Base-by-base conservation (phyloP, 2,329 filamentous ascomycete genomes). In the Dactylellina sp. region DNA sequence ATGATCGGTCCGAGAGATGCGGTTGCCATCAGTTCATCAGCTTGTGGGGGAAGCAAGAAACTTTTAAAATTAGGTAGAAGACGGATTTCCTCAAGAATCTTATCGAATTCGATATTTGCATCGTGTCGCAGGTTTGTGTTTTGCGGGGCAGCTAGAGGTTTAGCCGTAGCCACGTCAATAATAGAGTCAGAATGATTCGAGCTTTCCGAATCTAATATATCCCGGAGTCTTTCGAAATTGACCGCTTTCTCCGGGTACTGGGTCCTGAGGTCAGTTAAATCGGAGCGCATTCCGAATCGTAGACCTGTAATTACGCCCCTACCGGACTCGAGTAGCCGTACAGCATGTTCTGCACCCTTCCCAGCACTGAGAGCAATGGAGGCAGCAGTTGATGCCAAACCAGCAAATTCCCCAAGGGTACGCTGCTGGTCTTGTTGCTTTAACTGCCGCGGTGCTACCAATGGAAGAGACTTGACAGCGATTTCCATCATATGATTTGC, bases 1-100 rank as follows among this genome's bases (percentile, higher is more conserved):
- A 80, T 75, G 46, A 82, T 78, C 1, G 59, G 59, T 7, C 79
- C 78, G 0, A 77, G 79, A 7, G 46, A 7, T 37, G 40, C 49
- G 11, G 50, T 20, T 39, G 80, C 79, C 28, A 24, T 61, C 9
- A 77, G 24, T 28, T 80, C 76, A 7, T 78, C 60, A 52, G 71
- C 65, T 1, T 44, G 59, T 28, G 42, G 39, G 3, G 50, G 62
- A 9, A 37, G 42, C 7, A 65, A 24, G 22, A 65, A 57, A 16
- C 49, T 56, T 6, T 16, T 11, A 28, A 50, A 65, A 9, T 24
- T 18, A 11, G 62, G 50, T 18, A 46, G 40, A 11, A n/a, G 16
- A 18, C 62, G 62, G 24, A 65, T 65, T 6, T 49, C 16, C 1
- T 28, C 24, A n/a, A 46, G 18, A 11, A 44, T 9, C 2, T 32